These are phyloP conservation scores for Cladosporium colombiae DNA, from an alignment of 2,329 filamentous ascomycete species.

Conservation along the genomic window DNA sequence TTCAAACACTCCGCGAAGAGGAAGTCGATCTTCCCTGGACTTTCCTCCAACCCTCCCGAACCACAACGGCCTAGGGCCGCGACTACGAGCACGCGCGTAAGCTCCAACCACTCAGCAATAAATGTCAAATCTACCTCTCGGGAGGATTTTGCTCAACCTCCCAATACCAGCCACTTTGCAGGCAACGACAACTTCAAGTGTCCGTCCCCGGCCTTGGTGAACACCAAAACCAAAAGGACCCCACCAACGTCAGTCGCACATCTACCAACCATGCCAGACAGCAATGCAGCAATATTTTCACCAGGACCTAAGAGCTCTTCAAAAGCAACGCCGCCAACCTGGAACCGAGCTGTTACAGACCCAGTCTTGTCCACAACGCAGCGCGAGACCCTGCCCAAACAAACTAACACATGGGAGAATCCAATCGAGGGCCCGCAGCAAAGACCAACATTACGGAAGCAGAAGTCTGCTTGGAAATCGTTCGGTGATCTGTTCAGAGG, in stretches of 20 bases:
- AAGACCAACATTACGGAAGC: conserved; percentile 25
- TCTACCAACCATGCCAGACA: background rate
- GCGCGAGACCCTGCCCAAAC: background rate
- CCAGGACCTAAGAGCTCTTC: background rate
- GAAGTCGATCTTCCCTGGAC: conserved; percentile 17
- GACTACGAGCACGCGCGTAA: background rate
- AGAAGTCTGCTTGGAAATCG: conserved; percentile 34
- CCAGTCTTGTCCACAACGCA: conserved; percentile 22
- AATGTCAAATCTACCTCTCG: background rate
- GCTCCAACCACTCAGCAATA: background rate
- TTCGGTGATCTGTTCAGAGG: conserved; percentile 31
- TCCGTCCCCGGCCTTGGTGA: conserved; percentile 22
- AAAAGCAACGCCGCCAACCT: conserved; percentile 21
- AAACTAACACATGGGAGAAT: conserved; percentile 16
- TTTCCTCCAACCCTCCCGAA: background rate
- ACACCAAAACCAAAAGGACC: conserved; percentile 3
- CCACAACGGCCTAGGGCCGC: background rate
- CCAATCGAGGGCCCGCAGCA: background rate
- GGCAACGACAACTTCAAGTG: conserved; percentile 33
- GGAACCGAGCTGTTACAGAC: conserved; percentile 30
- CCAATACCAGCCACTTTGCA: conserved; percentile 28
- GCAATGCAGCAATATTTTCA: background rate
- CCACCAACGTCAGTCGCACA: conserved; percentile 4
- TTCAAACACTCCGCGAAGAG: conserved; percentile 8
- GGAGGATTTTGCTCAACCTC: background rate